Base-by-base conservation (phyloP, 768 basidiomycete species). In the Russula vinacea region DNA sequence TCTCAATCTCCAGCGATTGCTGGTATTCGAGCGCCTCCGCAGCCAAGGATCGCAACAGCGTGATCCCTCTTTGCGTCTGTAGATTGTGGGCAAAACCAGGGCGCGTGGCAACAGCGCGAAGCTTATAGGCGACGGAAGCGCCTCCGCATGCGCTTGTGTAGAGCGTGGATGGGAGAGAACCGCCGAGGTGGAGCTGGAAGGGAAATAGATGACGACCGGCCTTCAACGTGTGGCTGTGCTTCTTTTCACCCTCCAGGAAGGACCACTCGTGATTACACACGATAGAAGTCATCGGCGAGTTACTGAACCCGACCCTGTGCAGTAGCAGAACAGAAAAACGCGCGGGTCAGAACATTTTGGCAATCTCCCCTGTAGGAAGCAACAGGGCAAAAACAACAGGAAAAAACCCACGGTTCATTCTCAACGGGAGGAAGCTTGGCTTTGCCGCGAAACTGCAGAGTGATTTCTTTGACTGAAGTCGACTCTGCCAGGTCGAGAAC, bases 191-290 rank as follows among this genome's bases (percentile, higher is more conserved):
- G 62, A 97, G 83, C 68, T 87, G 86, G 77, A 98, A 98, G 26
- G 95, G 95, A 75, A 98, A 98, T 29, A 86, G 76, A 73, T 98
- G 96, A 40, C 85, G 86, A 16, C 96, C 96, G n/a, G 94, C 93
- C 77, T 98, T 97, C 73, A 98, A 86, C 0, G 94, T 98, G 70
- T 92, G 93, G 13, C 82, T 79, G 71, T 89, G 87, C 47, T 80
- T 81, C 74, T 85, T 89, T 70, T 87, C 85, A 62, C 90, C 90
- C 70, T 92, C 88, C 55, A 96, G 86, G 78, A 97, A 95, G 17
- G 90, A 89, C 94, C 92, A 95, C 66, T 94, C 90, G 71, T 95
- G 92, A 62, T 83, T 83, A 74, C 88, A 89, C 49, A 94, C 75
- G 49, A 83, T 77, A 71, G 86, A 88, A 19, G 81, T 83, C 63